These are phyloP conservation scores for Calonectria leucothoes DNA, from an alignment of 2,329 filamentous ascomycete species.

Conservation along the genomic window DNA sequence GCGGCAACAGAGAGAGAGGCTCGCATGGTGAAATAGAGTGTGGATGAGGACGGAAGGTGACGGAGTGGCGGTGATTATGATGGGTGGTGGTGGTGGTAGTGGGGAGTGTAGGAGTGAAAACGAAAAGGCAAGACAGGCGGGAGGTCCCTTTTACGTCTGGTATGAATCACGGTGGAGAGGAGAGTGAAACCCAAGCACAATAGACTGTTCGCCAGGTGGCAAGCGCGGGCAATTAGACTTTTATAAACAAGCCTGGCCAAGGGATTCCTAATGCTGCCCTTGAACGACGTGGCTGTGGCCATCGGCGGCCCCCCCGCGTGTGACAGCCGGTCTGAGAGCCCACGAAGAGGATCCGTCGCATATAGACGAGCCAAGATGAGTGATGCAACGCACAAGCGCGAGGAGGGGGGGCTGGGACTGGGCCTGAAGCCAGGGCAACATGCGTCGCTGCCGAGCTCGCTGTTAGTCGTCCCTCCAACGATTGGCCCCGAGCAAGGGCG, in stretches of 20 bases:
- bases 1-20: slow-evolving; percentile 36
- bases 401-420: too few species aligned
- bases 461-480: background rate
- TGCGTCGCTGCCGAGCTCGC: background rate
- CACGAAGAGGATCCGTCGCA: slow-evolving; percentile 3
- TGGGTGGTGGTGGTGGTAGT: background rate
- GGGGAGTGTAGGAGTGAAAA: background rate
- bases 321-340: background rate
- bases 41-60: background rate
- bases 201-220: slow-evolving; percentile 4
- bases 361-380: slow-evolving; percentile 11
- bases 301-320: background rate
- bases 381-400: slow-evolving; percentile 12
- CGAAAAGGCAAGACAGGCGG: background rate
- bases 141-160: background rate
- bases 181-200: background rate
- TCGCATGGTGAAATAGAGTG: slow-evolving; percentile 32
- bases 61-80: background rate
- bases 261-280: background rate
- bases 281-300: slow-evolving; percentile 1
- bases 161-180: background rate
- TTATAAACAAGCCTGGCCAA: slow-evolving; percentile 1
- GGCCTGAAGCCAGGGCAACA: slow-evolving; percentile 1
- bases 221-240: slow-evolving; percentile 5
- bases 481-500: slow-evolving; percentile 7